A percentile compares a stretch with the other conserved stretches of the same genome.
phyloP scores from a whole-genome alignment of 2,329 filamentous ascomycete genomes.

The Phialemoniopsis sp. region DNA sequence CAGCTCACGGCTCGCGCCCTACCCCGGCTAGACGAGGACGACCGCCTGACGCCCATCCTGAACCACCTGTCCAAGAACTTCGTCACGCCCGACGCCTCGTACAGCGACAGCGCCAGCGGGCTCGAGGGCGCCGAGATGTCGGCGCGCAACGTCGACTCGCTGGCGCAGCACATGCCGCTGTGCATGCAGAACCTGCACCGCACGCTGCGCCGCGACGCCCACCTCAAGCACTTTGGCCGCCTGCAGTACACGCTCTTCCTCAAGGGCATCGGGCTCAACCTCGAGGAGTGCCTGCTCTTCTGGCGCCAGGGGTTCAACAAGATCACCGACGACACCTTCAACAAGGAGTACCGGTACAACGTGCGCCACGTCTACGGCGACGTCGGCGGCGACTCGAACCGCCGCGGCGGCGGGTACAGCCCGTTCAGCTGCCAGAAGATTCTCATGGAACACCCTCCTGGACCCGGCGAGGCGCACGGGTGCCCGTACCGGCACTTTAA shows the following conservation, averaged over 20 bases:
- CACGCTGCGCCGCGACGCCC: slow-evolving; percentile 78
- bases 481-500: slow-evolving; percentile 94
- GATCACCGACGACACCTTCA: slow-evolving; percentile 90
- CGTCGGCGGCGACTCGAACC: slow-evolving; percentile 86
- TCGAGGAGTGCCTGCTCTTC: slow-evolving; percentile 91
- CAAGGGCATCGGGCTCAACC: slow-evolving; percentile 85
- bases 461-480: slow-evolving; percentile 86
- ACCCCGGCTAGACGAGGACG: slow-evolving; percentile 91
- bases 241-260: slow-evolving; percentile 95
- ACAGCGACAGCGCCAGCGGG: slow-evolving; percentile 57
- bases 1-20: slow-evolving; percentile 86
- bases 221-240: slow-evolving; percentile 90
- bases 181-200: slow-evolving; percentile 94
- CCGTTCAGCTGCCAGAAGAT: slow-evolving; percentile 96
- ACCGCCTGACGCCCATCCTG: slow-evolving; percentile 69
- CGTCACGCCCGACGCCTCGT: slow-evolving; percentile 81
- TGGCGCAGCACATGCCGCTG: slow-evolving; percentile 79
- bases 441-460: slow-evolving; percentile 80
- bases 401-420: slow-evolving; percentile 81
- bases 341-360: slow-evolving; percentile 97
- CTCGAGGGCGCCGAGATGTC: slow-evolving; percentile 70
- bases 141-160: slow-evolving; percentile 72
- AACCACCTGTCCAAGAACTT: slow-evolving; percentile 92
- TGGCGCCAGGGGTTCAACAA: slow-evolving; percentile 86
- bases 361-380: slow-evolving; percentile 93